Evolutionary conservation across 257 asterid species (phyloP).

Genomic region (Mentha longifolia): DNA sequence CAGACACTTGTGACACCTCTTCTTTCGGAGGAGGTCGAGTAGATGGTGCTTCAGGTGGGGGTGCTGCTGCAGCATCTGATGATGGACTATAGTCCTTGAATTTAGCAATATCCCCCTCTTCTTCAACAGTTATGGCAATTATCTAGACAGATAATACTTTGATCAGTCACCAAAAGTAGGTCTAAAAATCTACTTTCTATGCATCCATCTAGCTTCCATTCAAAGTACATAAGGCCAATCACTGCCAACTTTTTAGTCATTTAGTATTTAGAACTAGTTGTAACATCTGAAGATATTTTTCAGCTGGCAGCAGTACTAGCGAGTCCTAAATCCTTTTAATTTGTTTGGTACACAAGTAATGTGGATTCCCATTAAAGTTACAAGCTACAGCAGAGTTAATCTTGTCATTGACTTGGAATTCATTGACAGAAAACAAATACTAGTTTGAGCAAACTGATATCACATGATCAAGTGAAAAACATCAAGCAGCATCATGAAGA

Average conservation of each 20-base stretch:
- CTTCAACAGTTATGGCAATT: conserved; percentile 92
- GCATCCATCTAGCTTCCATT: background rate
- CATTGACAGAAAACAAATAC: conserved; percentile 12
- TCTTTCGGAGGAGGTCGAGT: conserved; percentile 72
- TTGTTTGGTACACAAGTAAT: background rate
- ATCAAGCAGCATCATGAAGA: conserved; percentile 22
- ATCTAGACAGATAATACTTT: conserved; percentile 44
- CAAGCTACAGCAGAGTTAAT: conserved; percentile 10
- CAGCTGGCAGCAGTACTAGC: background rate
- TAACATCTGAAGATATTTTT: conserved; percentile 18
- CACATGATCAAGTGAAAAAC: conserved; percentile 1
- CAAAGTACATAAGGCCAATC: background rate
- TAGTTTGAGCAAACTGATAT: conserved; percentile 21
- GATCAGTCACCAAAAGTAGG: conserved; percentile 32
- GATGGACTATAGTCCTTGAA: conserved; percentile 78
- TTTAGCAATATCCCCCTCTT: conserved; percentile 74
- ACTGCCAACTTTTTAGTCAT: conserved; percentile 13
- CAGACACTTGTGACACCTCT: conserved; percentile 61
- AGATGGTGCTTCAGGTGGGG: conserved; percentile 59
- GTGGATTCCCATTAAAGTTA: conserved; percentile 5
- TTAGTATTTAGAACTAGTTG: background rate
- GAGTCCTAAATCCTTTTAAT: conserved; percentile 14
- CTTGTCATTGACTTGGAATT: conserved; percentile 8
- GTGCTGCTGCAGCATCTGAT: conserved; percentile 66
- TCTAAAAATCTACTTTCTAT: background rate